phyloP scores from a whole-genome alignment of 495 filamentous ascomycete genomes.

The Neurospora cerealis region DNA sequence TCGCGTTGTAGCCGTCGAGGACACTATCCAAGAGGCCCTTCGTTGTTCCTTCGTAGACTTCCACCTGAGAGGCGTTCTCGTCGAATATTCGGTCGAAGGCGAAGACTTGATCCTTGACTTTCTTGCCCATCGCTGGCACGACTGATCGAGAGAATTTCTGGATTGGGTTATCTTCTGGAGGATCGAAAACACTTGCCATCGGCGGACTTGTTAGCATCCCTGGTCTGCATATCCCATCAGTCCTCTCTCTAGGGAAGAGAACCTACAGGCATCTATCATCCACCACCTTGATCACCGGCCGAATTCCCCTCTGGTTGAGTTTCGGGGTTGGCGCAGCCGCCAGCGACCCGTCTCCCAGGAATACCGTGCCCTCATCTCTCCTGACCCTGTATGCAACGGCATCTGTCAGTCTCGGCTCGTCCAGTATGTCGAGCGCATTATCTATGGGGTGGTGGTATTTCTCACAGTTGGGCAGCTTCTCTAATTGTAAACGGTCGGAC shows the following conservation, averaged over 20 bases:
- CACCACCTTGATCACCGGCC: conserved; percentile 89
- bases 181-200: conserved; percentile 75
- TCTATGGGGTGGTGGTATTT: not conserved
- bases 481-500: conserved; percentile 89
- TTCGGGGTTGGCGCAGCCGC: conserved; percentile 76
- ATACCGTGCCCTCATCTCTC: conserved; percentile 77
- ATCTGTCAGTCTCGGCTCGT: conserved; percentile 9
- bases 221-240: not conserved
- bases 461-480: conserved; percentile 58
- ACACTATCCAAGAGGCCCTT: conserved; percentile 84
- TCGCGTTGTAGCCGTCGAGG: conserved; percentile 96
- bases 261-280: conserved; percentile 93
- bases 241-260: not conserved
- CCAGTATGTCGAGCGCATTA: not conserved
- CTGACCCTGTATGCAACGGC: conserved; percentile 42
- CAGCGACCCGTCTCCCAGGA: conserved; percentile 90
- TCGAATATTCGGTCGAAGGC: conserved; percentile 96
- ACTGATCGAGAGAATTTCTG: conserved; percentile 79
- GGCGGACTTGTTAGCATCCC: conserved; percentile 1
- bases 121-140: conserved; percentile 67
- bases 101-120: conserved; percentile 96
- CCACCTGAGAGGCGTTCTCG: conserved; percentile 83
- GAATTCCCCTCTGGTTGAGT: conserved; percentile 74
- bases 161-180: conserved; percentile 93
- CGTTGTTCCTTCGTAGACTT: conserved; percentile 94